A percentile compares a stretch with the other conserved stretches of the same genome.
Evolutionary conservation across 768 basidiomycete genomes (phyloP).

Genomic region (Brasilioporus rufonigricans): DNA sequence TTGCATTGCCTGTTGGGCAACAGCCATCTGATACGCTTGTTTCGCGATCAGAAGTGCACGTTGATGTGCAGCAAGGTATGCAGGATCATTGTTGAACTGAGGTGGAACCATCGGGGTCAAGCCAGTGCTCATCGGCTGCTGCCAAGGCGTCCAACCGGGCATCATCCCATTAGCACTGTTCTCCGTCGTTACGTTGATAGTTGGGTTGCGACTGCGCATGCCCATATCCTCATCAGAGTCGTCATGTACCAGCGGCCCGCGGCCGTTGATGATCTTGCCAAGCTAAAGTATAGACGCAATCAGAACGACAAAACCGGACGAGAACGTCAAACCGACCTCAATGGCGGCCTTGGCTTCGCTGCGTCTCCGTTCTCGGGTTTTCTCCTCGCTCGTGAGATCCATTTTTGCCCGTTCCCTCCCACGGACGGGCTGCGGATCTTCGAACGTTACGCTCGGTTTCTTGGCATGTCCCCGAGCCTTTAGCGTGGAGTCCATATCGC

Average conservation of each 20-base stretch:
- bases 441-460: constrained; percentile 68
- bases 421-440: constrained; percentile 42
- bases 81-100: constrained; percentile 49
- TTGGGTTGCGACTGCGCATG: constrained; percentile 15
- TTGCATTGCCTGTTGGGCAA: constrained; percentile 88
- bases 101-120: constrained; percentile 37
- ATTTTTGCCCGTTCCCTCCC: constrained; percentile 32
- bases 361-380: constrained; percentile 70
- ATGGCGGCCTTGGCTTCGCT: constrained; percentile 85
- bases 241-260: constrained; percentile 56
- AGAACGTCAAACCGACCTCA: constrained; percentile 50
- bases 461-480: constrained; percentile 41
- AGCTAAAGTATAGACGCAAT: constrained; percentile 47
- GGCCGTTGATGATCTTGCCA: constrained; percentile 85
- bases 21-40: constrained; percentile 86
- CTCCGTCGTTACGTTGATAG: constrained; percentile 39
- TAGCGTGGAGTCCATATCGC: constrained; percentile 27
- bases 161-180: constrained; percentile 27
- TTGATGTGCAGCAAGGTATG: constrained; percentile 73
- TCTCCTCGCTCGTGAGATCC: constrained; percentile 43
- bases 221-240: constrained; percentile 43
- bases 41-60: constrained; percentile 86
- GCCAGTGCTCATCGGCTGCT: constrained; percentile 25
- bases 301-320: background rate
- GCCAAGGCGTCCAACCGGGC: constrained; percentile 36